Evolutionary conservation across 768 basidiomycete genomes (phyloP).

Genomic region (Tricholoma terreum): DNA sequence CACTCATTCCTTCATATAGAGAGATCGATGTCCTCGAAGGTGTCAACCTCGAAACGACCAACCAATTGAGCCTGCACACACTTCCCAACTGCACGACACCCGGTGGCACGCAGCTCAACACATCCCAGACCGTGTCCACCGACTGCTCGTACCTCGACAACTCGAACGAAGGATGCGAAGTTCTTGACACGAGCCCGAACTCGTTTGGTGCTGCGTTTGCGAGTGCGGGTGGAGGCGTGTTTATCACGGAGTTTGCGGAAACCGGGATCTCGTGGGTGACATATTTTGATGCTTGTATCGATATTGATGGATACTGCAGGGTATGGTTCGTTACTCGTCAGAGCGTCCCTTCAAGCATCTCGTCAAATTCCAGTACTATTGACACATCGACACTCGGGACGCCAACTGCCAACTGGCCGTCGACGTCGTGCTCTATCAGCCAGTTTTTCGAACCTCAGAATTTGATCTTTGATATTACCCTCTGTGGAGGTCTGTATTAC

Average conservation of each 20-base stretch:
- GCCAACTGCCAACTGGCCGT: constrained; percentile 70
- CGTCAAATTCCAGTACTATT: constrained; percentile 46
- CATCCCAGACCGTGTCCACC: constrained; percentile 47
- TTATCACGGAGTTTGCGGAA: constrained; percentile 67
- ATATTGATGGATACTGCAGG: constrained; percentile 23
- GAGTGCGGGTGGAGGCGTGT: constrained; percentile 65
- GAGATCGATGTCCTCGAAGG: constrained; percentile 85
- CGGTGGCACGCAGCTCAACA: constrained; percentile 48
- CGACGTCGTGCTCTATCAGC: constrained; percentile 49
- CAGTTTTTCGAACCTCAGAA: constrained; percentile 60
- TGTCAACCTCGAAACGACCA: constrained; percentile 62
- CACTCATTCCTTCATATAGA: constrained; percentile 18
- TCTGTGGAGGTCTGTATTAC: constrained; percentile 50
- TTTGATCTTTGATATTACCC: constrained; percentile 72
- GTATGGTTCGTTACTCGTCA: constrained; percentile 64
- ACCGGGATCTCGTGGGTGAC: constrained; percentile 59
- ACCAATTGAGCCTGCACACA: constrained; percentile 74
- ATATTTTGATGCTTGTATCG: background rate
- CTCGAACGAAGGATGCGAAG: constrained; percentile 63
- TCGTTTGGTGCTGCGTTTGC: constrained; percentile 72
- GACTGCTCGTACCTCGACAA: constrained; percentile 57
- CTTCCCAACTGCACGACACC: constrained; percentile 53
- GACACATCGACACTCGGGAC: constrained; percentile 57
- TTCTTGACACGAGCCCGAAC: constrained; percentile 47
- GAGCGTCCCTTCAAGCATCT: constrained; percentile 45